A percentile compares a stretch with the other conserved stretches of the same genome.
Conservation (phyloP, 257 asterid species). For the Nyctanthes arbortristis region DNA sequence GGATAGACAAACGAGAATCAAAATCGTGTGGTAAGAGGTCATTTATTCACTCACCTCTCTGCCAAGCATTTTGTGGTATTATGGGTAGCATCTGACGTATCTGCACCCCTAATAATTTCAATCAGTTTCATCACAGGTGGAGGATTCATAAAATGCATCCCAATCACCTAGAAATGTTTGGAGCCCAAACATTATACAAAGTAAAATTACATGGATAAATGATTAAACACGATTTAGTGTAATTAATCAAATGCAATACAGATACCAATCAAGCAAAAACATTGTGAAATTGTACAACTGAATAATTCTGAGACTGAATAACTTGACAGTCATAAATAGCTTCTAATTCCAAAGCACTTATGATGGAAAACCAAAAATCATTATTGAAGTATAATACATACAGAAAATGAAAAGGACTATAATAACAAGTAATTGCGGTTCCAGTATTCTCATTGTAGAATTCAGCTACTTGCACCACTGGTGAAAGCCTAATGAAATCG, state of each 20-base stretch:
- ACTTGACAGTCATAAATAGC: not conserved
- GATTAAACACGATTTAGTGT: not conserved
- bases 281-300: not conserved
- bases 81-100: slow-evolving; percentile 71
- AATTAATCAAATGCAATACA: slow-evolving; percentile 1
- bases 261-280: not conserved
- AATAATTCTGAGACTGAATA: not conserved
- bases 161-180: slow-evolving; percentile 67
- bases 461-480: too few relatives aligned
- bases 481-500: too few relatives aligned
- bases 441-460: too few relatives aligned
- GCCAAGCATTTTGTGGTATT: slow-evolving; percentile 70
- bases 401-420: too few relatives aligned
- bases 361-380: slow-evolving; percentile 1
- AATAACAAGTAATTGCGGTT: too few relatives aligned
- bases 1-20: too few relatives aligned
- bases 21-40: not conserved
- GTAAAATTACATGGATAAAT: not conserved
- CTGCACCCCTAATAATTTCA: slow-evolving; percentile 87
- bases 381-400: too few relatives aligned
- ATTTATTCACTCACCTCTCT: slow-evolving; percentile 55
- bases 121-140: slow-evolving; percentile 92
- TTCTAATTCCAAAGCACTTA: not conserved
- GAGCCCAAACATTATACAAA: not conserved
- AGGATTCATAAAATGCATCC: slow-evolving; percentile 99